Base-by-base conservation (phyloP, 352 stramenopile species). In the Phytopythium delawarense region DNA sequence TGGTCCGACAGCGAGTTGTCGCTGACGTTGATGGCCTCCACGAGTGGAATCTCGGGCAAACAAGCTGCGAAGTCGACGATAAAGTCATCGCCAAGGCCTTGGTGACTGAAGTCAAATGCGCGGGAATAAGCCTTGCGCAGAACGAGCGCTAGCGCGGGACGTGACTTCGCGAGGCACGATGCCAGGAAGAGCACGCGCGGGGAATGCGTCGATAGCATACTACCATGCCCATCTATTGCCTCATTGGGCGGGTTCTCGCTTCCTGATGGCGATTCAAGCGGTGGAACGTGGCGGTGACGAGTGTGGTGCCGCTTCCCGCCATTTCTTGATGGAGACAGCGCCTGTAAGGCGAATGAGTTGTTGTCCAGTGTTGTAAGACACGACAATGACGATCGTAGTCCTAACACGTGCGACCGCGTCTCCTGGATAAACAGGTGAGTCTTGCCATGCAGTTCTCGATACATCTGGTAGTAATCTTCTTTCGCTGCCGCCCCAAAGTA, bases 11-110 rank as follows among this genome's bases (percentile, higher is more conserved):
- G 58, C 0, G 79, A 71, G 55, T 91, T 91, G 58, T 76, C 78
- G 44, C 71, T 64, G 42, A 82, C 76, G 39, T 89, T 86, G 63
- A 91, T 91, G 8, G 66, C 66, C 64, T 89, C 81, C 0, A 91
- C 81, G 15, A 84, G 75, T 6, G 81, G 81, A 7, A 91, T 42
- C 49, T 88, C 79, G 0, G 79, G 78, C 16, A 91, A 59, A 60
- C 79, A 87, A 15, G 69, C 67, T 6, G 79, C 78, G 52, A 89
- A 91, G 35, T 81, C 75, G 21, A 79, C 60, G 35, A 88, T 77
- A 59, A 83, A 91, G 15, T 71, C 69, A 56, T 91, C 78, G 2
- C 76, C 78, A 8, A 91, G 74, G 4, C 79, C 78, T 49, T 91
- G 79, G 46, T 87, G 75, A 44, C 79, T 83, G 42, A 87, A 87